phyloP scores from a whole-genome alignment of 495 filamentous ascomycete genomes.

The Tuber umbilicatum region DNA sequence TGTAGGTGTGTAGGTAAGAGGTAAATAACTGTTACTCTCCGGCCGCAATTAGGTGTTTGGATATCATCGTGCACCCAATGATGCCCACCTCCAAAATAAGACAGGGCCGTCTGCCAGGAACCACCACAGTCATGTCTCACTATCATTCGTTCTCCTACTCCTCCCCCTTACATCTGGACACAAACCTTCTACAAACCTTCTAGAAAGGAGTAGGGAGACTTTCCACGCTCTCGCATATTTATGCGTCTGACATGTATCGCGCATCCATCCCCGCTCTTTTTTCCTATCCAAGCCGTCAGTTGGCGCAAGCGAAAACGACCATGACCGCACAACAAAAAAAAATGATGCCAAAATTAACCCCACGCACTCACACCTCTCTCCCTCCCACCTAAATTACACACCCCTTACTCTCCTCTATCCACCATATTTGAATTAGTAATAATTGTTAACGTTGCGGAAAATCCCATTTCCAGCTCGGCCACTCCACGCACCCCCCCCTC shows the following conservation, averaged over 20 bases:
- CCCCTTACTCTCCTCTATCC: no score
- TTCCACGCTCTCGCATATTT: background rate
- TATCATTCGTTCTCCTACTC: background rate
- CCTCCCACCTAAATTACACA: background rate
- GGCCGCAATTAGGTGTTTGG: background rate
- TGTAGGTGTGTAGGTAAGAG: background rate
- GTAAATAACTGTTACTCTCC: background rate
- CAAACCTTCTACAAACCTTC: background rate
- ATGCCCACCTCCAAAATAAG: background rate
- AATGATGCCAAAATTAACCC: conserved; percentile 2
- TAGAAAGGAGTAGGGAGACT: background rate
- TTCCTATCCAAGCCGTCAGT: background rate
- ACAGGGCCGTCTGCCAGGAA: background rate
- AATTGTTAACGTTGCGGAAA: background rate
- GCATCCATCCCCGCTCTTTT: background rate
- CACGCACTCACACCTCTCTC: background rate
- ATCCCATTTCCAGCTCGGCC: conserved; percentile 51
- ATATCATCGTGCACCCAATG: background rate
- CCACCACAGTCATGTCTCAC: background rate
- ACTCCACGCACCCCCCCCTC: conserved; percentile 84
- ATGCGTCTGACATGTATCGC: conserved; percentile 3
- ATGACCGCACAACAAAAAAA: background rate
- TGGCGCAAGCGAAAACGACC: background rate
- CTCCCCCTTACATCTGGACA: background rate
- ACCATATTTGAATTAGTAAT: background rate